Evolutionary conservation across 305 asterid species (phyloP).

Genomic region (Caryopteris hybrid): DNA sequence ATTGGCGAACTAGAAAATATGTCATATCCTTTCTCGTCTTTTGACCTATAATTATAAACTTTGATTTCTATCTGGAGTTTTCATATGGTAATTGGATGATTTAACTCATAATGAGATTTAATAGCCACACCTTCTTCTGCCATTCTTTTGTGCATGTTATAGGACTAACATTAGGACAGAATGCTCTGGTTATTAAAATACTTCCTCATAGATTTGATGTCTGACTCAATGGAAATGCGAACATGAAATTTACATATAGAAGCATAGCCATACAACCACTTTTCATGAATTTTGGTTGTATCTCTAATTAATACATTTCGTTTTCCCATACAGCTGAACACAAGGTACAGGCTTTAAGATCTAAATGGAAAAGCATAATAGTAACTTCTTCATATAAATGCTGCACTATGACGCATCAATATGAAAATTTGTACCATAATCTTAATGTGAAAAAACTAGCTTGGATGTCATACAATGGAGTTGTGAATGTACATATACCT

Average conservation of each 20-base stretch:
- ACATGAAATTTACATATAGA: too few relatives aligned
- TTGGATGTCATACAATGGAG: background rate
- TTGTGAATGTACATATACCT: too few relatives aligned
- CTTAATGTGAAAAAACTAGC: background rate
- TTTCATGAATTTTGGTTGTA: background rate
- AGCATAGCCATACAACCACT: background rate
- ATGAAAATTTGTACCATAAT: too few relatives aligned
- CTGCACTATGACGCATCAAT: background rate
- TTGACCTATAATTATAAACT: background rate
- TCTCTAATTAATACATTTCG: background rate
- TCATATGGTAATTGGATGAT: background rate
- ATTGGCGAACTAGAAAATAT: background rate
- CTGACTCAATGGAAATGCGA: background rate
- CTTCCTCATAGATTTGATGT: background rate
- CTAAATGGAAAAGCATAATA: background rate
- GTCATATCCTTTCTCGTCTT: background rate
- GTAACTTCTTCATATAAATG: background rate
- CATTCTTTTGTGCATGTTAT: background rate
- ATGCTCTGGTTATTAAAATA: background rate
- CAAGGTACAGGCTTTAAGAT: background rate
- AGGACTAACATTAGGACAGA: background rate
- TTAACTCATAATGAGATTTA: background rate
- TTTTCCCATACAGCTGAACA: background rate
- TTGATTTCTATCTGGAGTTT: background rate
- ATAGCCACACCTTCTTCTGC: background rate